phyloP scores from a whole-genome alignment of 306 rosid genomes.

The Cucurbita maxima region DNA sequence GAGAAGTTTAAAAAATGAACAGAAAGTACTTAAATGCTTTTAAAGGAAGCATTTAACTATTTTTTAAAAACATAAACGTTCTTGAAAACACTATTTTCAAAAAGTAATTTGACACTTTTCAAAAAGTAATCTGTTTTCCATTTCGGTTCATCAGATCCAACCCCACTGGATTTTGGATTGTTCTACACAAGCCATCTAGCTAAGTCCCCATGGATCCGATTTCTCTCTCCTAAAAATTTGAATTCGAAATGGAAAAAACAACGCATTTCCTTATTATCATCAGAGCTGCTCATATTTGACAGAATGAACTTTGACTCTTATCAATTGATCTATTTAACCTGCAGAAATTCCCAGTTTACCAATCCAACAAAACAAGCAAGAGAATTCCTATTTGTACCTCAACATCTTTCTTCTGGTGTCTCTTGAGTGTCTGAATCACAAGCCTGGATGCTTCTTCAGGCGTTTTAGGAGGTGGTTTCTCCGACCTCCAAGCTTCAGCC shows the following conservation, averaged over 20 bases:
- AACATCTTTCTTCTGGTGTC: constrained; percentile 66
- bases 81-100: not conserved
- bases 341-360: not conserved
- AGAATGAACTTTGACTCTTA: not conserved
- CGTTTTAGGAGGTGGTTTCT: constrained; percentile 61
- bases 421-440: constrained; percentile 46
- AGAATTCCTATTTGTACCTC: constrained; percentile 38
- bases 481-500: constrained; percentile 54
- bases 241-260: not conserved
- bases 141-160: not conserved
- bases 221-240: not conserved
- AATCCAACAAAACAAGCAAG: not conserved
- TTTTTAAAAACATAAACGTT: not conserved
- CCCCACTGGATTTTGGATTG: not conserved
- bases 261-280: not conserved
- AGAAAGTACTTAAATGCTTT: not conserved
- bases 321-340: not conserved
- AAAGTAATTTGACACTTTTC: too few relatives aligned
- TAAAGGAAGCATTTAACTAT: not conserved
- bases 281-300: not conserved
- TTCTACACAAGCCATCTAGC: not conserved
- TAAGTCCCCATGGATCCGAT: not conserved
- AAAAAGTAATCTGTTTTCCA: not conserved
- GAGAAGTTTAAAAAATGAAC: not conserved
- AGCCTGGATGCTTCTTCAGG: constrained; percentile 73